Conservation (phyloP, 2,329 filamentous ascomycete genomes). For the Penicillium sp. region DNA sequence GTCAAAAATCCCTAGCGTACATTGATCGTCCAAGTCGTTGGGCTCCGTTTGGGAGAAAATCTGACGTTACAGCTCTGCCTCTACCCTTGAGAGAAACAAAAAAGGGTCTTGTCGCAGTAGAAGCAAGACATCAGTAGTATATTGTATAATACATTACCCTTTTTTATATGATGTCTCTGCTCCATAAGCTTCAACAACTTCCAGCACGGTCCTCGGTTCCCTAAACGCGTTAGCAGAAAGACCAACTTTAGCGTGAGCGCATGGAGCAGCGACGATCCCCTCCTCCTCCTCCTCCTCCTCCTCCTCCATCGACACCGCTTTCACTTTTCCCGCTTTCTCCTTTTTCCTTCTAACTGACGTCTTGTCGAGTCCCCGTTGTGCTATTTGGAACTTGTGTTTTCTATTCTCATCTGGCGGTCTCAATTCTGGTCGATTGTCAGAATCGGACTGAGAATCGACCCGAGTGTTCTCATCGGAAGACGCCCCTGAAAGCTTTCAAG, state of each 20-base stretch:
- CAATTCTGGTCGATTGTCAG: slow-evolving; percentile 6
- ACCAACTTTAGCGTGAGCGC: slow-evolving; percentile 4
- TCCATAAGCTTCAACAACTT: not conserved
- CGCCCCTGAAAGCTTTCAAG: slow-evolving; percentile 19
- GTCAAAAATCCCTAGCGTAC: not conserved
- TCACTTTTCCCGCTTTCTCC: slow-evolving; percentile 27
- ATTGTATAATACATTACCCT: not conserved
- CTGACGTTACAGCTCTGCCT: not conserved
- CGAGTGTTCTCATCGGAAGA: not conserved
- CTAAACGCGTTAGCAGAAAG: not conserved
- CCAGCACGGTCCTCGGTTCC: not conserved
- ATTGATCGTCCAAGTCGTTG: not conserved
- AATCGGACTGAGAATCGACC: slow-evolving; percentile 13
- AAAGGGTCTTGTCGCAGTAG: not conserved
- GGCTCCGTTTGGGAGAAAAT: not conserved
- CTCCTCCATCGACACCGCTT: slow-evolving; percentile 26
- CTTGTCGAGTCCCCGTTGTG: slow-evolving; percentile 1
- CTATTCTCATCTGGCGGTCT: slow-evolving; percentile 17
- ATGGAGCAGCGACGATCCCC: slow-evolving; percentile 25
- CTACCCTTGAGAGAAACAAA: not conserved
- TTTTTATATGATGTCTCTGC: not conserved
- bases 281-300: slow-evolving; percentile 12
- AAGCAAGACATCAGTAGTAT: not conserved
- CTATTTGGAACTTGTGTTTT: slow-evolving; percentile 17
- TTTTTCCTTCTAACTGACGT: slow-evolving; percentile 17